Evolutionary conservation across 1,284 basidiomycete genomes (phyloP), one percentile per base, ranked within the genome.

Genomic region (Grifola frondosa): DNA sequence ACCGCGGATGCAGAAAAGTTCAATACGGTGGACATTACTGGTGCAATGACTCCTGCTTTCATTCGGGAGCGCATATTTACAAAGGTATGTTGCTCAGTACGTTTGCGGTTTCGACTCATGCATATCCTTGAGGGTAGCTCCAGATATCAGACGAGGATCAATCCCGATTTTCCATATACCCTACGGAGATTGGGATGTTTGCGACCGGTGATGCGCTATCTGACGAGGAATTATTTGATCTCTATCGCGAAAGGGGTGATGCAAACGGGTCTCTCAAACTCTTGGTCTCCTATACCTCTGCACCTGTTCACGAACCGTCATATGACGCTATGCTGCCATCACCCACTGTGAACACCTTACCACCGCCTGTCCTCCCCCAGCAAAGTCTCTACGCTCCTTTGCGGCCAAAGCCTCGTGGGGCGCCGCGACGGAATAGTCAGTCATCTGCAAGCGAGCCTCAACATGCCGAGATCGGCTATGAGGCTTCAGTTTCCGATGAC

Each of bases 61-160:
- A 88, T 96, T 52, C 80, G 86, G 55, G 91, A 95, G 61, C 78
- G 83, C 42, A 87, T 96, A 17, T 91, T 93, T 56, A 80, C 81
- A 45, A 90, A 89, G 74, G 91, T 91, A 48, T 30, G 29, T 12
- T 29, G 34, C 8, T 22, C 3, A 20, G 19, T 15, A 31, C 25
- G 50, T 47, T 19, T 16, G 20, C 19, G 16, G 16, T 37, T 16
- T 16, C 22, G 3, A 23, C 25, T 41, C 28, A 33, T 22, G 7
- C 20, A 15, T 37, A 16, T 16, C 10, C 23, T 21, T 29, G 13
- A 23, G 6, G 12, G 13, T 20, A 94, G 89, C 71, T 95, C 43
- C 83, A 85, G 57, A 90, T 96, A 41, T 75, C 77, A 22, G 91
- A 95, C 50, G 90, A 92, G 53, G 89, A 91, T 51, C 83, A 88